Evolutionary conservation across 2,329 filamentous ascomycete species (phyloP), one percentile per base, ranked within the genome.

Genomic region (Eurotiales sp.): DNA sequence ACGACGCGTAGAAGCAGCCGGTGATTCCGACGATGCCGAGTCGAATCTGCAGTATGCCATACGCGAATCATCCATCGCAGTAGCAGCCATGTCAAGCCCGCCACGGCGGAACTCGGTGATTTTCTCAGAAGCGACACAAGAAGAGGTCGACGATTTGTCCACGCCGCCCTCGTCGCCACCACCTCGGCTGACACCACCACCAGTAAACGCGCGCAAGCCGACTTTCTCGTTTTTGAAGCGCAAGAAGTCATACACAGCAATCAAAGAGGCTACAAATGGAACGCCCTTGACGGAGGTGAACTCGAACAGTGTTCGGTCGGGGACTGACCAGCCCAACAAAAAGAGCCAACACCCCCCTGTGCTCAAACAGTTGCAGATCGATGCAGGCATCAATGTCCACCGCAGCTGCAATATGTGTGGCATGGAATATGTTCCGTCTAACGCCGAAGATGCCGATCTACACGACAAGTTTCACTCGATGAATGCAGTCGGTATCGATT

Each of bases 361-460:
- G 7, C 59, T 84, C 53, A 77, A 77, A 45, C 82, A 85, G 61
- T 82, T 82, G 72, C 79, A 82, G 58, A 75, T 85, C 54, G 80
- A 82, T 58, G 70, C 85, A 11, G 82, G 80, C 2, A 71, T 74
- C 34, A 75, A 79, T 37, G 68, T 77, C 34, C 75, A 79, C 42
- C 79, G 78, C 57, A 80, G 76, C 10, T 87, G 84, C 66, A 70
- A 72, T 32, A 72, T 70, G 2, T 87, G 84, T 59, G 80, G 81
- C 1, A 87, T 87, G 84, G 80, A 84, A 48, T 87, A 86, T 58
- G 76, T 82, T 29, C 79, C 82, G 3, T 84, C 82, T 0, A 79
- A 79, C 45, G 67, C 72, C 6, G 82, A 85, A 59, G 84, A 87
- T 58, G 71, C 74, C n/a, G 77, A 76, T 6, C 61, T 86, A 49